Base-by-base conservation (phyloP, 1,139 yeast genomes). In the Meyerozyma elateridarum region DNA sequence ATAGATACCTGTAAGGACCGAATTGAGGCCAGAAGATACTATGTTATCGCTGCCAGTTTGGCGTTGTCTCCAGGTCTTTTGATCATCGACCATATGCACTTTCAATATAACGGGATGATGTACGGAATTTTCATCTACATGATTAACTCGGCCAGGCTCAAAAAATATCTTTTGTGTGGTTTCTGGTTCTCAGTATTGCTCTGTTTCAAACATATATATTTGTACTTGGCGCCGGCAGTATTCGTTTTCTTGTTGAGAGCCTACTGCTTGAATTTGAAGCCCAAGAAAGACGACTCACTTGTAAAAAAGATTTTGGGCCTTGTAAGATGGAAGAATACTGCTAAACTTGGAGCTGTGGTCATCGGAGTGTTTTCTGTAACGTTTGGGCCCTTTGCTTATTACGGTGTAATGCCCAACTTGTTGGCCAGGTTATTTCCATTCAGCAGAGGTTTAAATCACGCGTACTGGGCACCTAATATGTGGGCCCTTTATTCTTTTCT, bases 391-490 rank as follows among this genome's bases (percentile, higher is more conserved):
- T 88, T 88, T 50, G 59, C 72, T 8, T 76, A 79, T 50, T 65
- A 76, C 45, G 65, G 70, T 5, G 83, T 80, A 27, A 51, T 84
- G 32, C 83, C 85, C 1, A 77, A 85, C 40, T 59, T 91, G 12
- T 32, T 85, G 8, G 54, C 64, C 5, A 66, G 98, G 31, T 59
- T 93, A 25, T 91, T 91, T 58, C 98, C 98, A 5, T 91, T 91
- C 52, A 83, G 95, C 32, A 72, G 98, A 51, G 98, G 98, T 1
- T 68, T 93, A 25, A 91, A 96, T 4, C 98, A 93, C 56, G 96
- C 97, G 0, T 93, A 93, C 59, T 91, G 98, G 98, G 98, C 98
- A 1, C 98, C 98, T 4, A 91, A 91, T 48, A 65, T 88, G 33
- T 91, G 99, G 99, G 96, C 98, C 0, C 48, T 91, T 8, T 91